phyloP scores from a whole-genome alignment of 2,329 filamentous ascomycete species.

The Microsporum audouinii region DNA sequence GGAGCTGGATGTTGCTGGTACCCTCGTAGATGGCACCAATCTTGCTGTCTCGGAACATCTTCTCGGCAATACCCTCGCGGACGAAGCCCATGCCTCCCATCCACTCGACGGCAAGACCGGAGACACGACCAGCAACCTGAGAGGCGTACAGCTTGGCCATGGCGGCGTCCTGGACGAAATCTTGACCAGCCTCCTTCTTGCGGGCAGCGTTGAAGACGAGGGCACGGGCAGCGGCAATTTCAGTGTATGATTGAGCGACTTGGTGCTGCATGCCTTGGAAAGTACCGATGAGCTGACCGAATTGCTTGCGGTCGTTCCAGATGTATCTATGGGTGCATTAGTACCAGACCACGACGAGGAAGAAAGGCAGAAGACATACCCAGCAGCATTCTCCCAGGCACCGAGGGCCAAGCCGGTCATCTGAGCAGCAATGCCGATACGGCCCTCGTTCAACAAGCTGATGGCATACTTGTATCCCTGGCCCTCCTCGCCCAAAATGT shows the following conservation, averaged over 20 bases:
- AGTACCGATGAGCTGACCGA: conserved; percentile 81
- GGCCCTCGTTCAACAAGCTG: conserved; percentile 81
- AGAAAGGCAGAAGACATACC: conserved; percentile 35
- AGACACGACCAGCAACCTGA: conserved; percentile 81
- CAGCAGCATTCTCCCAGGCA: conserved; percentile 86
- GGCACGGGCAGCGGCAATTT: conserved; percentile 81
- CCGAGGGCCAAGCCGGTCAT: conserved; percentile 91
- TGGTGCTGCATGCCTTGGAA: conserved; percentile 99
- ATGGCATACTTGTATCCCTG: conserved; percentile 98
- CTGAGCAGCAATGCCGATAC: conserved; percentile 94
- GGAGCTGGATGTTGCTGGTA: conserved; percentile 55
- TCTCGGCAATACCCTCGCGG: conserved; percentile 89
- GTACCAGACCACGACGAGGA: background rate
- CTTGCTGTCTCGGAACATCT: conserved; percentile 96
- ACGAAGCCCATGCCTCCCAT: conserved; percentile 99
- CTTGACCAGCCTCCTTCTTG: conserved; percentile 94
- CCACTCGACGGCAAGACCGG: conserved; percentile 85
- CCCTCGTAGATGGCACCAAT: conserved; percentile 97
- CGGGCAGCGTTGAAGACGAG: conserved; percentile 92
- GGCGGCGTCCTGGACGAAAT: conserved; percentile 89
- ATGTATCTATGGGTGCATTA: conserved; percentile 52
- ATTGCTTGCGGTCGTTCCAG: conserved; percentile 98
- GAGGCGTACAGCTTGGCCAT: conserved; percentile 97
- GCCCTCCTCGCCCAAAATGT: conserved; percentile 77
- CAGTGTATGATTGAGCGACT: conserved; percentile 87